phyloP scores from a whole-genome alignment of 73 alveolate genomes.

The Strombidium stylifer region DNA sequence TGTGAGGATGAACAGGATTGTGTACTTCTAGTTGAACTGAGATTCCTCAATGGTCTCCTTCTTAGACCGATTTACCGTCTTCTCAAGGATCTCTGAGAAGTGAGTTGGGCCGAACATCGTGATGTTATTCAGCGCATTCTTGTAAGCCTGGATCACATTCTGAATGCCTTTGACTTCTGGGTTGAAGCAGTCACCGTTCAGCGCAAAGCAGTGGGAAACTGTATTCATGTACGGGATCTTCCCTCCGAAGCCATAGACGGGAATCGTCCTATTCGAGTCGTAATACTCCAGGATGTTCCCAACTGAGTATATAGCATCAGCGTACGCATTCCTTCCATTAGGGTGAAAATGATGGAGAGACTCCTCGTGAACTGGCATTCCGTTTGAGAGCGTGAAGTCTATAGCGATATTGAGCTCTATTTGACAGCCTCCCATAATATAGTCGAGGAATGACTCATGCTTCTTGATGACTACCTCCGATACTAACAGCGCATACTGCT shows the following conservation, averaged over 20 bases:
- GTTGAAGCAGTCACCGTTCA: constrained; percentile 72
- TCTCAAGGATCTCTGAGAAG: constrained; percentile 72
- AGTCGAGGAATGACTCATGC: constrained; percentile 56
- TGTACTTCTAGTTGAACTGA: too few relatives aligned
- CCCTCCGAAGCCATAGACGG: constrained; percentile 82
- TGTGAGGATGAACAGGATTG: constrained; percentile 68
- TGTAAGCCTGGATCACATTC: constrained; percentile 72
- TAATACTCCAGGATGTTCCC: constrained; percentile 54
- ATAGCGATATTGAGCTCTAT: constrained; percentile 74
- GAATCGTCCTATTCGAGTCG: constrained; percentile 58
- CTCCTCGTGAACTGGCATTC: constrained; percentile 33
- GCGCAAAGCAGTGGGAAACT: constrained; percentile 89
- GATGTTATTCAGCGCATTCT: constrained; percentile 48
- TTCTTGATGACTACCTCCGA: neutral
- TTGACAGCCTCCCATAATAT: constrained; percentile 70
- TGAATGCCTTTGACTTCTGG: constrained; percentile 75
- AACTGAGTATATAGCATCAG: constrained; percentile 53
- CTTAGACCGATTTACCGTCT: too few relatives aligned
- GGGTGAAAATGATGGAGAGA: constrained; percentile 54
- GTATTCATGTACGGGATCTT: constrained; percentile 38
- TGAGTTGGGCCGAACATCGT: constrained; percentile 84
- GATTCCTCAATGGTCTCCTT: too few relatives aligned
- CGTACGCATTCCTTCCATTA: constrained; percentile 43
- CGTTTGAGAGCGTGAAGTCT: constrained; percentile 83
- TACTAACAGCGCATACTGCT: neutral